phyloP scores from a whole-genome alignment of 495 filamentous ascomycete species.

The Bacidia rubella region DNA sequence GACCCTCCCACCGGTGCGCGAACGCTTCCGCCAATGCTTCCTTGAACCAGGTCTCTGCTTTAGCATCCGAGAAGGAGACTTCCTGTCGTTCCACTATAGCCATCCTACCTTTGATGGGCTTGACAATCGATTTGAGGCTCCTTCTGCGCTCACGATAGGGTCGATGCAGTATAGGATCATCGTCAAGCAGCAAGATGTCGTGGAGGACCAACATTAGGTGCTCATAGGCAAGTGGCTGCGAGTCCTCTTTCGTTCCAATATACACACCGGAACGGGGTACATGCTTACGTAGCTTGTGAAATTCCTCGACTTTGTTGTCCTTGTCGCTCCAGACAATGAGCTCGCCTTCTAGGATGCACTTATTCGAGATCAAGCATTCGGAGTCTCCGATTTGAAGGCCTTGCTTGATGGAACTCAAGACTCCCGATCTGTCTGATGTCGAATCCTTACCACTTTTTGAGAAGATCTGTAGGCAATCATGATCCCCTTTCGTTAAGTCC shows the following conservation, averaged over 20 bases:
- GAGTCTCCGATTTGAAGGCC: constrained; percentile 43
- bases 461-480: constrained; percentile 58
- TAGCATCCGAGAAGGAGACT: constrained; percentile 43
- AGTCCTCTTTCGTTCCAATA: constrained; percentile 55
- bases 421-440: constrained; percentile 48
- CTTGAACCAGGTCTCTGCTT: constrained; percentile 36
- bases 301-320: constrained; percentile 45
- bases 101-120: constrained; percentile 41
- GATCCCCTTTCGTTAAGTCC: constrained; percentile 40
- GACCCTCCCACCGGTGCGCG: constrained; percentile 53
- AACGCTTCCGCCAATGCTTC: constrained; percentile 53
- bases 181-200: constrained; percentile 61
- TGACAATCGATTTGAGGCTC: constrained; percentile 44
- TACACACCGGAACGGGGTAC: constrained; percentile 59
- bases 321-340: constrained; percentile 62
- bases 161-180: constrained; percentile 46
- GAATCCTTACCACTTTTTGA: constrained; percentile 88
- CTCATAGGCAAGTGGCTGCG: constrained; percentile 54
- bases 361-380: constrained; percentile 41
- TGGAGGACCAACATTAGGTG: constrained; percentile 78
- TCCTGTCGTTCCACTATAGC: constrained; percentile 46
- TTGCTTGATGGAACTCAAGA: constrained; percentile 40
- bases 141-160: constrained; percentile 47
- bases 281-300: constrained; percentile 71
- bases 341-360: constrained; percentile 73